Base-by-base conservation (phyloP, 2,329 filamentous ascomycete genomes). In the Penicillium concentricum region DNA sequence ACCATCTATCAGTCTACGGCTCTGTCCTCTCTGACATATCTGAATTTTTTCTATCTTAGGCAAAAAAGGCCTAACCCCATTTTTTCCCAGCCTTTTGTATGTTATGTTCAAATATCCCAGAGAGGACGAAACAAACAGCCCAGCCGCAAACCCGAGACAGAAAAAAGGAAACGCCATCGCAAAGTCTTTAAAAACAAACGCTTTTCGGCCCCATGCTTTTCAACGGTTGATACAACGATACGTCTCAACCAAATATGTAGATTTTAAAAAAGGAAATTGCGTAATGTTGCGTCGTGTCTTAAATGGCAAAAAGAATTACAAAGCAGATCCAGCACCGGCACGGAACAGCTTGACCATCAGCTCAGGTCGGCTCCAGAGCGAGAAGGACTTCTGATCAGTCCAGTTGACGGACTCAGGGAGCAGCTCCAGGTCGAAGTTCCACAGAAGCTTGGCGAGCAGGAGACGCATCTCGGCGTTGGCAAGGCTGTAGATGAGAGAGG, bases 381-480 rank as follows among this genome's bases (percentile, higher is more conserved):
- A 67, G 42, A 66, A 78, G 0, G 64, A 66, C 5, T 63, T 49
- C 60, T 78, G 76, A 1, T 71, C 57, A 3, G 18, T 13, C 67
- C 67, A 70, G 15, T 53, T n/a, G 4, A 42, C 1, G 5, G 57
- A 61, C 49, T 75, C 71, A 0, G 67, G 56, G 12, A 59, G 65
- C 3, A 78, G 66, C 24, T 72, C 64, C 3, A 78, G 44, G 38
- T 78, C 76, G 34, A 76, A 78, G 32, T 70, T 63, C 54, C 67
- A 75, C 4, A 76, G 48, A 0, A 76, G 49, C 20, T 72, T 75
- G 6, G 73, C 61, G 4, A 74, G 59, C n/a, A 78, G 70, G 1
- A 77, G 64, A 3, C 76, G 76, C 69, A 78, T 75, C 59, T 78
- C 76, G 22, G 61, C 61, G 32, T 67, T 64, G 18, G 68, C 67